phyloP scores from a whole-genome alignment of 1,284 basidiomycete genomes.

The Puccinia brachypodii region DNA sequence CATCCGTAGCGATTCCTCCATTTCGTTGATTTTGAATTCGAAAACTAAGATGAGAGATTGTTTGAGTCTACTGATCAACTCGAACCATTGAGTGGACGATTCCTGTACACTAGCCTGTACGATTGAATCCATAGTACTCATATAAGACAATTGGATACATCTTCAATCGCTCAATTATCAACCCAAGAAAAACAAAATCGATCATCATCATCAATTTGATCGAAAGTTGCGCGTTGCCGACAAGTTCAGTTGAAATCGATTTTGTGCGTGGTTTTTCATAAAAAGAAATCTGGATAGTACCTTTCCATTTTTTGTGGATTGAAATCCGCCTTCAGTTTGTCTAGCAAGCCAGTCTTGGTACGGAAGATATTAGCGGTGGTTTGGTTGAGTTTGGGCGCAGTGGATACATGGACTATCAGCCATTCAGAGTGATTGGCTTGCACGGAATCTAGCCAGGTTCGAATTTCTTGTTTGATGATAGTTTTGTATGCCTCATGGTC shows the following conservation, averaged over 20 bases:
- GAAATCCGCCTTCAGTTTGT: conserved; percentile 90
- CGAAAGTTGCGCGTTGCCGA: background rate
- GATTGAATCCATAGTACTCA: conserved; percentile 53
- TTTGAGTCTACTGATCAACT: conserved; percentile 83
- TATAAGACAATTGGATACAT: conserved; percentile 70
- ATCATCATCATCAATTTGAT: conserved; percentile 37
- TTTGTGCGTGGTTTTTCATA: background rate
- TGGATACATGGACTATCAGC: conserved; percentile 78
- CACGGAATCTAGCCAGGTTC: conserved; percentile 78
- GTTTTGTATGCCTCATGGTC: conserved; percentile 80
- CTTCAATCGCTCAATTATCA: conserved; percentile 59
- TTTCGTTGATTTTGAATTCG: conserved; percentile 71
- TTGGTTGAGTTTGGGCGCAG: conserved; percentile 52
- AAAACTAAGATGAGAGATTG: conserved; percentile 80
- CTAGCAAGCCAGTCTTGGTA: conserved; percentile 77
- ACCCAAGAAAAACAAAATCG: conserved; percentile 50
- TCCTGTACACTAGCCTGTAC: conserved; percentile 68
- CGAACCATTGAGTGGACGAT: conserved; percentile 76
- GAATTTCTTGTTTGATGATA: conserved; percentile 76
- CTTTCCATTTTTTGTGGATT: conserved; percentile 83
- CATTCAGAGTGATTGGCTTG: conserved; percentile 80
- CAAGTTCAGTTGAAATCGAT: too few relatives aligned
- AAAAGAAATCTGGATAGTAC: conserved; percentile 58
- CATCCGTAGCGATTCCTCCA: conserved; percentile 82
- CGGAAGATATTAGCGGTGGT: conserved; percentile 68